Evolutionary conservation across 164 flowering plant genomes (phyloP).

Genomic region (Berberis vulgaris): DNA sequence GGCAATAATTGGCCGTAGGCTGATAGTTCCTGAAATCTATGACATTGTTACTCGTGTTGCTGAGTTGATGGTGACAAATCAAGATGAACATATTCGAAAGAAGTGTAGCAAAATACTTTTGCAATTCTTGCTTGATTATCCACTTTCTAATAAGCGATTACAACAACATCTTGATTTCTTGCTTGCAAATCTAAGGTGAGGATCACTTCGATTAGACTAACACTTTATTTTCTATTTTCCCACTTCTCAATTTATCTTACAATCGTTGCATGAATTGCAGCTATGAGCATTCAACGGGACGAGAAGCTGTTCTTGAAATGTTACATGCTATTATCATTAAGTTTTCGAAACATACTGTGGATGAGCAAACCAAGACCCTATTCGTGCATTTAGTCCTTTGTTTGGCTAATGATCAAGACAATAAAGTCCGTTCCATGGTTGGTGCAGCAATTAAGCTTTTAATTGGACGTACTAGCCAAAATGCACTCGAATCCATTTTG

Average conservation of each 20-base stretch:
- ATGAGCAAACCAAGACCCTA: slow-evolving; percentile 42
- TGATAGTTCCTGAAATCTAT: slow-evolving; percentile 80
- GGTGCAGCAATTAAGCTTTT: slow-evolving; percentile 58
- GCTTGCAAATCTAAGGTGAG: slow-evolving; percentile 58
- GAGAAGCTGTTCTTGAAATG: slow-evolving; percentile 93
- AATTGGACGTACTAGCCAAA: slow-evolving; percentile 41
- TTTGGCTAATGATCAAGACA: slow-evolving; percentile 69
- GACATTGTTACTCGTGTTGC: slow-evolving; percentile 61
- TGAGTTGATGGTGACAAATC: slow-evolving; percentile 82
- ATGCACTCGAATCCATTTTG: slow-evolving; percentile 35
- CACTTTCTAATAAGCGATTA: slow-evolving; percentile 51
- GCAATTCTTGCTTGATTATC: slow-evolving; percentile 76
- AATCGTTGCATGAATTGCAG: slow-evolving; percentile 30
- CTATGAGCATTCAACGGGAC: slow-evolving; percentile 75
- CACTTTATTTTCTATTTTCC: background rate
- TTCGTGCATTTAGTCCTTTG: slow-evolving; percentile 53
- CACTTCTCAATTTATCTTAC: slow-evolving; percentile 9
- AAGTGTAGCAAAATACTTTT: slow-evolving; percentile 72
- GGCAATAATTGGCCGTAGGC: slow-evolving; percentile 58
- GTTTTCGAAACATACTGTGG: slow-evolving; percentile 44
- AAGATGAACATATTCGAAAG: slow-evolving; percentile 57
- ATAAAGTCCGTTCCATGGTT: slow-evolving; percentile 56
- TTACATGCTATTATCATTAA: slow-evolving; percentile 59
- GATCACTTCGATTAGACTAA: background rate
- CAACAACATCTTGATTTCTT: slow-evolving; percentile 74